Conservation (phyloP, 805 yeast genomes). For the Nakazawaea peltata region DNA sequence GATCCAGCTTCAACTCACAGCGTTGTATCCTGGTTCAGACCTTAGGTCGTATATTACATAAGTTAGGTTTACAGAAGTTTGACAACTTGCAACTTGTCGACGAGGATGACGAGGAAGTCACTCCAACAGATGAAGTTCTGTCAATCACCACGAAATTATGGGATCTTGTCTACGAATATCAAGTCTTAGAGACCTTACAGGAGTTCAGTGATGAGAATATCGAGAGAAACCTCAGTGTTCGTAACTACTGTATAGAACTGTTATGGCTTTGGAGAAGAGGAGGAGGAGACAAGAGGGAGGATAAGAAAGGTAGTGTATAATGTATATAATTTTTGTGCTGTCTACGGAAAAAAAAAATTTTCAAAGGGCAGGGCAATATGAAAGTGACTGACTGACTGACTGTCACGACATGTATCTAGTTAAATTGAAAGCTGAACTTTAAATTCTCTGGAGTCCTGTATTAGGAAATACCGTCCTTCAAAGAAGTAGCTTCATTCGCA, state of each 20-base stretch:
- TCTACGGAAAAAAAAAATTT: not conserved
- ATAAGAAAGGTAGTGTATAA: constrained; percentile 5
- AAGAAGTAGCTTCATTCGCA: no score
- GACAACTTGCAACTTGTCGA: constrained; percentile 24
- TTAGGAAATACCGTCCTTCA: no score
- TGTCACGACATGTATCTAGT: no score
- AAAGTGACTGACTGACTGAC: no score
- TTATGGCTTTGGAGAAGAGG: constrained; percentile 78
- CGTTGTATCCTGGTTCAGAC: constrained; percentile 82
- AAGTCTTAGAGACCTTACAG: constrained; percentile 56
- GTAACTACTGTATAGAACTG: constrained; percentile 83
- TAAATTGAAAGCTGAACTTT: no score
- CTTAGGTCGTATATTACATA: constrained; percentile 78
- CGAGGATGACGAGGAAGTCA: constrained; percentile 16
- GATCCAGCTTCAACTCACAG: constrained; percentile 80
- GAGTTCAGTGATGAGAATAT: constrained; percentile 60
- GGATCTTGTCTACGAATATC: constrained; percentile 58
- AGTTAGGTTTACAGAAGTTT: constrained; percentile 57
- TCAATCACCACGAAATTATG: constrained; percentile 53
- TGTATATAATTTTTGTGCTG: not conserved
- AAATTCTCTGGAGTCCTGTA: no score
- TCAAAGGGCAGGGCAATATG: no score
- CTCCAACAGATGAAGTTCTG: constrained; percentile 17
- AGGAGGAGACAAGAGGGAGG: constrained; percentile 30
- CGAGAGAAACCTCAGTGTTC: constrained; percentile 62